Evolutionary conservation across 2,329 filamentous ascomycete species (phyloP).

Genomic region (Bipolaris bicolor): DNA sequence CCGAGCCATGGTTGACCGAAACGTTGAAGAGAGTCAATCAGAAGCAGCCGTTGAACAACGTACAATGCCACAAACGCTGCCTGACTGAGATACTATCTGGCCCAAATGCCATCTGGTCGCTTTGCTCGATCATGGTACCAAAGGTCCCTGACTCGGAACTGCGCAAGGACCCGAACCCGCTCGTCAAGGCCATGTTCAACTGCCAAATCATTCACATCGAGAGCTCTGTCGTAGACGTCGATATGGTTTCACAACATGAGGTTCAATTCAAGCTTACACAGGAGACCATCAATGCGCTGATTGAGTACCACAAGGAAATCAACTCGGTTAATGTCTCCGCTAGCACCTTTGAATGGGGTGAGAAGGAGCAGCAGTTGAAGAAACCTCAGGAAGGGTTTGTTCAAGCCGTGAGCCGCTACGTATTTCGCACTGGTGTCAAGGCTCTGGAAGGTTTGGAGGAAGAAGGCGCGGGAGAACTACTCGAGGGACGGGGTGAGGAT

Average conservation of each 20-base stretch:
- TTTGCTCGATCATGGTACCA: slow-evolving; percentile 90
- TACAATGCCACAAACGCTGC: slow-evolving; percentile 92
- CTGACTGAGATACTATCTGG: slow-evolving; percentile 93
- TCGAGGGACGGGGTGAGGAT: slow-evolving; percentile 89
- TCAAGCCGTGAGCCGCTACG: slow-evolving; percentile 95
- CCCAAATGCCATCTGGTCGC: slow-evolving; percentile 88
- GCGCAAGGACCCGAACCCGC: slow-evolving; percentile 77
- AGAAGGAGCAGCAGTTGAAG: slow-evolving; percentile 95
- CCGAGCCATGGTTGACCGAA: slow-evolving; percentile 95
- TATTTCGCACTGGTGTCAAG: slow-evolving; percentile 86
- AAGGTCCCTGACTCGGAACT: slow-evolving; percentile 87
- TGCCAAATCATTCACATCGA: slow-evolving; percentile 92
- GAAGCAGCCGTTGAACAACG: slow-evolving; percentile 96
- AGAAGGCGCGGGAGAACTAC: slow-evolving; percentile 90
- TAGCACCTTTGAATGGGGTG: slow-evolving; percentile 90
- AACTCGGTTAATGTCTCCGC: slow-evolving; percentile 90
- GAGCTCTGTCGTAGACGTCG: slow-evolving; percentile 97
- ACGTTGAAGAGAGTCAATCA: slow-evolving; percentile 96
- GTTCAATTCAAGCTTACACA: slow-evolving; percentile 97
- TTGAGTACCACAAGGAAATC: slow-evolving; percentile 95
- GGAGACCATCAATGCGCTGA: slow-evolving; percentile 89
- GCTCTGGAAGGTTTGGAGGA: slow-evolving; percentile 96
- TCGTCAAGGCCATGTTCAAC: slow-evolving; percentile 88
- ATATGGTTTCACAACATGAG: slow-evolving; percentile 97
- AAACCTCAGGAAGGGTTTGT: slow-evolving; percentile 97